Percentiles rank a stretch among this genome's conserved stretches.
Evolutionary conservation across 2,329 filamentous ascomycete genomes (phyloP).

Genomic region (Penicillium oxalicum): DNA sequence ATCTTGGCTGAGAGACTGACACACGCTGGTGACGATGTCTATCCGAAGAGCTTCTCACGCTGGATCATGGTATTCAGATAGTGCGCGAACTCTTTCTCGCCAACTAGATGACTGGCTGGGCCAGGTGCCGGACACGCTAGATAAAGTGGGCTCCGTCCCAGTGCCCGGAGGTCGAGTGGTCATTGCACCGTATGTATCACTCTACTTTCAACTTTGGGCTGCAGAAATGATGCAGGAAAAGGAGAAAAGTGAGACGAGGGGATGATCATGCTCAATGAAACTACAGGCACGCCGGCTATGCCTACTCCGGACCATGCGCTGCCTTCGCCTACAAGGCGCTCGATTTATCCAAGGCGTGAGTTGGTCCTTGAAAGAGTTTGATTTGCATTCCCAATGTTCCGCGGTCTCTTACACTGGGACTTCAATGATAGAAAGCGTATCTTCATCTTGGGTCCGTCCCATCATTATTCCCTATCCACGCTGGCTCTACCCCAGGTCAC

Average conservation of each 20-base stretch:
- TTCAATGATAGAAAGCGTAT: slow-evolving; percentile 62
- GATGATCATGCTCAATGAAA: too few species aligned
- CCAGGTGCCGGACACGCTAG: slow-evolving; percentile 61
- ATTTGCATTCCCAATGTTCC: not conserved
- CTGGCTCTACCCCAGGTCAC: slow-evolving; percentile 70
- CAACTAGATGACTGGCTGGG: slow-evolving; percentile 73
- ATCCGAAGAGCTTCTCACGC: slow-evolving; percentile 65
- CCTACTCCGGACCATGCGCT: slow-evolving; percentile 84
- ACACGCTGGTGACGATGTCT: slow-evolving; percentile 26
- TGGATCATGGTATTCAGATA: slow-evolving; percentile 76
- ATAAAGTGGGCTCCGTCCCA: slow-evolving; percentile 60
- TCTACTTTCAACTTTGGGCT: too few species aligned
- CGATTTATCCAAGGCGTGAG: slow-evolving; percentile 68
- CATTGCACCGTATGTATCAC: slow-evolving; percentile 74
- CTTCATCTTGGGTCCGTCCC: slow-evolving; percentile 88
- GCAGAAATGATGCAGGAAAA: too few species aligned
- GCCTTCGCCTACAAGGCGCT: slow-evolving; percentile 91
- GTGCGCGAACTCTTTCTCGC: slow-evolving; percentile 52
- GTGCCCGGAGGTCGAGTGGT: slow-evolving; percentile 71
- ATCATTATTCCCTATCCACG: slow-evolving; percentile 72
- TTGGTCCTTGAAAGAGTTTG: slow-evolving; percentile 5
- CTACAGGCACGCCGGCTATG: slow-evolving; percentile 81
- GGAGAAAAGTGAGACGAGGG: too few species aligned
- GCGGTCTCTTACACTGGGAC: slow-evolving; percentile 3
- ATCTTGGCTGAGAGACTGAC: not conserved